phyloP scores from a whole-genome alignment of 345 rosid species.

The Garcia nutans region DNA sequence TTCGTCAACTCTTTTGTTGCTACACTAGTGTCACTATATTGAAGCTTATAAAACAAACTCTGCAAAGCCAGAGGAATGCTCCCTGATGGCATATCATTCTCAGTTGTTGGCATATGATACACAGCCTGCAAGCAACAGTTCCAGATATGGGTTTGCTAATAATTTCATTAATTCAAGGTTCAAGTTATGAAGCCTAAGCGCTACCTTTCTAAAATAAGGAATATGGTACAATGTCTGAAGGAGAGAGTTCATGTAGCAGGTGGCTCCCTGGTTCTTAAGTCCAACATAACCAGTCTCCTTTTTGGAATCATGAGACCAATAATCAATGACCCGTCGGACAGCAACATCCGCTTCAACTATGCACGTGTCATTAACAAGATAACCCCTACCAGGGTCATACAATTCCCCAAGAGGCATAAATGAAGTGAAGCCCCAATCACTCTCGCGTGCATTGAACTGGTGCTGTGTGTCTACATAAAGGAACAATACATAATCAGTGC shows the following conservation, averaged over 20 bases:
- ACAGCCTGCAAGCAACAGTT: slow-evolving; percentile 65
- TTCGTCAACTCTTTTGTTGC: slow-evolving; percentile 57
- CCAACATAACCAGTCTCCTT: slow-evolving; percentile 99
- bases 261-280: slow-evolving; percentile 98
- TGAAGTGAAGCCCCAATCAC: slow-evolving; percentile 95
- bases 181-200: not conserved
- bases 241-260: slow-evolving; percentile 98
- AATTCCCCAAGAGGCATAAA: slow-evolving; percentile 94
- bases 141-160: not conserved
- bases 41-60: slow-evolving; percentile 56
- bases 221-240: slow-evolving; percentile 89
- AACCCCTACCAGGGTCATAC: slow-evolving; percentile 88
- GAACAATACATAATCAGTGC: slow-evolving; percentile 2
- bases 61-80: slow-evolving; percentile 65
- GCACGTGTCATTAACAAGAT: slow-evolving; percentile 70
- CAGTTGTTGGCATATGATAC: slow-evolving; percentile 99
- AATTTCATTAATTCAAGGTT: slow-evolving; percentile 5
- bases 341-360: slow-evolving; percentile 87
- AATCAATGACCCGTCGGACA: slow-evolving; percentile 78
- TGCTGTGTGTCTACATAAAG: slow-evolving; percentile 75
- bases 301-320: slow-evolving; percentile 87
- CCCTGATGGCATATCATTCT: slow-evolving; percentile 87
- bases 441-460: slow-evolving; percentile 85
- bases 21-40: slow-evolving; percentile 52
- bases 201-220: slow-evolving; percentile 97